phyloP scores from a whole-genome alignment of 371 early-diverging fungal species.

The Mortierella sp. region DNA sequence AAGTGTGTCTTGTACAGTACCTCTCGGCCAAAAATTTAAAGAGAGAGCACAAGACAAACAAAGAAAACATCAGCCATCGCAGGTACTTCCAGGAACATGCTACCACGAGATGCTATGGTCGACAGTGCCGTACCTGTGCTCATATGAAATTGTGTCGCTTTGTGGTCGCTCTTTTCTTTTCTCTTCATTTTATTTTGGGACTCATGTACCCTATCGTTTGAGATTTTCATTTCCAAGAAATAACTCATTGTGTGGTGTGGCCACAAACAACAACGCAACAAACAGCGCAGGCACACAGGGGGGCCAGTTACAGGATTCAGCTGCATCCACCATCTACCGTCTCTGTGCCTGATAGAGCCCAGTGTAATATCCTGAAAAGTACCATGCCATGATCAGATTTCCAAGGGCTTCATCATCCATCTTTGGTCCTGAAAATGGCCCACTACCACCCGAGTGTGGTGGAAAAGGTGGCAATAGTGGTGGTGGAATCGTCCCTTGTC shows the following conservation, averaged over 20 bases:
- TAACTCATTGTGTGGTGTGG: not conserved
- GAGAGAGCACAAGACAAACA: not conserved
- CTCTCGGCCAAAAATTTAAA: not conserved
- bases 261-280: not conserved
- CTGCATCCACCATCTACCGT: not conserved
- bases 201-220: not conserved
- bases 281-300: not conserved
- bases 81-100: not conserved
- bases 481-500: constrained; percentile 17
- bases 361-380: constrained; percentile 84
- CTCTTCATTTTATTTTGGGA: constrained; percentile 7
- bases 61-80: constrained; percentile 2
- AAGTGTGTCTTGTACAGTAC: not conserved
- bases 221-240: not conserved
- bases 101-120: not conserved
- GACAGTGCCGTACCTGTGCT: not conserved
- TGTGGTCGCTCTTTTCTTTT: not conserved
- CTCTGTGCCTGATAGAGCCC: constrained; percentile 73
- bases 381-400: constrained; percentile 83
- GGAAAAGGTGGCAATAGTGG: constrained; percentile 4
- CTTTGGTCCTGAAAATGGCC: constrained; percentile 22
- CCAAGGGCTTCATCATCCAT: constrained; percentile 67
- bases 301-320: not conserved
- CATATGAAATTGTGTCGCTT: constrained; percentile 6
- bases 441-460: not conserved